phyloP scores from a whole-genome alignment of 108 stramenopile species.

The Conticribra weissflogii region DNA sequence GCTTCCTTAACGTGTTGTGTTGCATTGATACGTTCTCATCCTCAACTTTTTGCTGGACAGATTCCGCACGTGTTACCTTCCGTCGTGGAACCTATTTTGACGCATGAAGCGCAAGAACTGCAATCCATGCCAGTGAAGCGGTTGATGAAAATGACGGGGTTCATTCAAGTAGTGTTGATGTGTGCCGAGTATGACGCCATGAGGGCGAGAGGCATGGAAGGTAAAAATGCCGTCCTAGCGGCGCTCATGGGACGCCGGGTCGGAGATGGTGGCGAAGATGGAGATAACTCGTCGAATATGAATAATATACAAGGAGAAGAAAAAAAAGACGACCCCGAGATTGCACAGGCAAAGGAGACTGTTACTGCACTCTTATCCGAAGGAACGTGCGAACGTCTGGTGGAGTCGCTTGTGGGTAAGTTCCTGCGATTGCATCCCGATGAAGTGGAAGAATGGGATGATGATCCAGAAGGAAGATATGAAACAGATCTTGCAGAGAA shows the following conservation, averaged over 20 bases:
- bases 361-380: constrained; percentile 20
- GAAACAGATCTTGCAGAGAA: constrained; percentile 38
- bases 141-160: constrained; percentile 25
- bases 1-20: constrained; percentile 20
- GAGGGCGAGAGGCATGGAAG: not conserved
- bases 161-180: constrained; percentile 15
- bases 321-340: constrained; percentile 11
- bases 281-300: not conserved
- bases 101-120: constrained; percentile 2
- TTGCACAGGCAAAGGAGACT: constrained; percentile 17
- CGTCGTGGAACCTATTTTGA: constrained; percentile 26
- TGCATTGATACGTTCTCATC: constrained; percentile 5
- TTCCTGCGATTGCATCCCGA: constrained; percentile 28
- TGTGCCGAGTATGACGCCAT: constrained; percentile 27
- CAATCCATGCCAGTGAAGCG: constrained; percentile 42
- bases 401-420: constrained; percentile 30
- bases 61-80: constrained; percentile 12
- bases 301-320: not conserved
- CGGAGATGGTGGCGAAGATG: not conserved
- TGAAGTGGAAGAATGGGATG: constrained; percentile 40
- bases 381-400: constrained; percentile 28
- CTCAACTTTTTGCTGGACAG: constrained; percentile 27
- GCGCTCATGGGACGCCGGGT: constrained; percentile 12
- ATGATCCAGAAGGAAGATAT: constrained; percentile 37
- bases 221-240: constrained; percentile 20